Percentiles rank a stretch among this genome's conserved stretches.
Conservation (phyloP, 768 basidiomycete species). For the Tylopilus vinaceipallidus region DNA sequence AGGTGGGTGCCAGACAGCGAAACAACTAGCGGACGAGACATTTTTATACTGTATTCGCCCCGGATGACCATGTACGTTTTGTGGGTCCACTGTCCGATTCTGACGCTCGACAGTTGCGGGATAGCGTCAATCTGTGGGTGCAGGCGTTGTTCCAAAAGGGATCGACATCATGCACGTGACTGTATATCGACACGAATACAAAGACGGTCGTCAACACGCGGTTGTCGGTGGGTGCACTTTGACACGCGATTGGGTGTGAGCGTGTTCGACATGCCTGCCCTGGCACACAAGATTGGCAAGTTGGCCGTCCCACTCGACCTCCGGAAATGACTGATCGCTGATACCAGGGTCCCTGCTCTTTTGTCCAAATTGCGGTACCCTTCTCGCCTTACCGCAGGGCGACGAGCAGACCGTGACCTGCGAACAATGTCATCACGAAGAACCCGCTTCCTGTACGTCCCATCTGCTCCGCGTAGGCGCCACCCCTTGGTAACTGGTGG, state of each 20-base stretch:
- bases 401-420: constrained; percentile 75
- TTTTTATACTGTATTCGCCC: constrained; percentile 28
- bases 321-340: neutral
- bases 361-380: constrained; percentile 89
- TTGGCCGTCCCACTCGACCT: neutral
- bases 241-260: constrained; percentile 1
- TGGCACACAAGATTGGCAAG: constrained; percentile 51
- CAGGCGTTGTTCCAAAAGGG: constrained; percentile 23
- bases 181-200: constrained; percentile 4
- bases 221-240: constrained; percentile 10
- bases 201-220: constrained; percentile 10
- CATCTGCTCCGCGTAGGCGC: neutral
- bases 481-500: neutral
- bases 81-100: neutral
- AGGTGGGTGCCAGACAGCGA: constrained; percentile 17
- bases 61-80: constrained; percentile 15
- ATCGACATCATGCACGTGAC: constrained; percentile 25
- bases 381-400: constrained; percentile 78
- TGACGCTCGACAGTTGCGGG: too few species aligned
- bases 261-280: constrained; percentile 20
- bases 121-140: constrained; percentile 10
- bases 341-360: constrained; percentile 83
- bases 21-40: neutral
- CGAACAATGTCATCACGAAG: constrained; percentile 84
- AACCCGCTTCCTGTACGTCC: constrained; percentile 84